These are phyloP conservation scores for Phaeosphaeria sp. DNA, from an alignment of 2,329 filamentous ascomycete genomes.

Conservation along the genomic window DNA sequence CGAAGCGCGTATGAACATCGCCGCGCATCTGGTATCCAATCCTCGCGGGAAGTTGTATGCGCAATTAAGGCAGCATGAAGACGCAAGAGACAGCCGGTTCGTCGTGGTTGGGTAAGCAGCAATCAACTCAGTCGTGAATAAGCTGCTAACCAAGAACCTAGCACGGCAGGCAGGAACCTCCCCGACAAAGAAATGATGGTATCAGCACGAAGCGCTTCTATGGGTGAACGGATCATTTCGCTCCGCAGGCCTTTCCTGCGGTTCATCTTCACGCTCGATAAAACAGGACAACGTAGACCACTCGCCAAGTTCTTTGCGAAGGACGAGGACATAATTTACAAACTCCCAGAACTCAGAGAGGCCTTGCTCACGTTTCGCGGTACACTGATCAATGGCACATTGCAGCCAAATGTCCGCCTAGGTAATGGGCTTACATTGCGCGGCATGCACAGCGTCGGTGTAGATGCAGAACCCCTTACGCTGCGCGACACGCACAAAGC, in stretches of 20 bases:
- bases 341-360: not conserved
- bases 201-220: not conserved
- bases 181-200: not conserved
- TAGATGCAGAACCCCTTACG: no score
- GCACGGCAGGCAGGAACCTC: not conserved
- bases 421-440: constrained; percentile 18
- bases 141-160: not conserved
- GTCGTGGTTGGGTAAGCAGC: constrained; percentile 20
- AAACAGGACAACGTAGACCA: not conserved
- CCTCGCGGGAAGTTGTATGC: constrained; percentile 13
- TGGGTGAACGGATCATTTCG: not conserved
- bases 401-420: constrained; percentile 31
- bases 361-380: constrained; percentile 25
- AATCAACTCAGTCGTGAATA: not conserved
- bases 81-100: constrained; percentile 9
- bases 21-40: constrained; percentile 13
- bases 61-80: constrained; percentile 5
- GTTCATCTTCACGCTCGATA: not conserved
- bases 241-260: not conserved
- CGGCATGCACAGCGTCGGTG: not conserved
- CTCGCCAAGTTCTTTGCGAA: not conserved
- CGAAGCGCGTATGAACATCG: constrained; percentile 23
- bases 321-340: not conserved
- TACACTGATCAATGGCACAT: constrained; percentile 21
- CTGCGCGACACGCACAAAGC: no score